These are phyloP conservation scores for Clarireedia paspali DNA, from an alignment of 2,329 filamentous ascomycete genomes.

Conservation along the genomic window DNA sequence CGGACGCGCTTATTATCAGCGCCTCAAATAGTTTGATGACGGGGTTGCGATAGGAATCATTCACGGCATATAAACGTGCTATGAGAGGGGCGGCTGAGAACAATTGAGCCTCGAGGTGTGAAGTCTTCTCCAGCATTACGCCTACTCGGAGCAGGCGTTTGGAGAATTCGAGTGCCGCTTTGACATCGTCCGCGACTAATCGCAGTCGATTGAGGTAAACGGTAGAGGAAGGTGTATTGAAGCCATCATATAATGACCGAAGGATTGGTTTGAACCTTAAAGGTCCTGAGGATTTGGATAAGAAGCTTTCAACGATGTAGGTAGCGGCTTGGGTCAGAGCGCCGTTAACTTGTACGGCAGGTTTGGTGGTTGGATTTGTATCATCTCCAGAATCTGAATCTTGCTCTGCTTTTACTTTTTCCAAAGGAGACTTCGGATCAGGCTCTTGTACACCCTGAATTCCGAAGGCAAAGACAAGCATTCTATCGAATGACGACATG, in stretches of 20 bases:
- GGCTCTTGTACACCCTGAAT: constrained; percentile 51
- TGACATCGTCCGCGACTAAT: constrained; percentile 55
- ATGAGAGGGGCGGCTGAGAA: constrained; percentile 75
- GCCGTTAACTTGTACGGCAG: constrained; percentile 16
- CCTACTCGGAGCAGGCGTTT: constrained; percentile 64
- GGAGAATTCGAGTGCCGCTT: constrained; percentile 56
- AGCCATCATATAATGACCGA: constrained; percentile 56
- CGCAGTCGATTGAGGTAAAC: constrained; percentile 48
- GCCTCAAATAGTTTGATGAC: constrained; percentile 65
- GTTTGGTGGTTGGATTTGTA: too few relatives aligned
- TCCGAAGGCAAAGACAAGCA: constrained; percentile 67
- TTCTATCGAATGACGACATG: constrained; percentile 60
- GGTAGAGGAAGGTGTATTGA: constrained; percentile 51
- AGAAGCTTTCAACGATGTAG: constrained; percentile 69
- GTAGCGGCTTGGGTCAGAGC: constrained; percentile 62
- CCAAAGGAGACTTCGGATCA: background rate
- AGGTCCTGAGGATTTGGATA: constrained; percentile 61
- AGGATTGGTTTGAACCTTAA: constrained; percentile 72
- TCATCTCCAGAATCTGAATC: background rate
- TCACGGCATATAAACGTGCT: constrained; percentile 65
- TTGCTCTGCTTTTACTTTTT: background rate
- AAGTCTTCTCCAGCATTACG: constrained; percentile 53
- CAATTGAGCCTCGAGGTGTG: constrained; percentile 65
- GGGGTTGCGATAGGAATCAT: constrained; percentile 56
- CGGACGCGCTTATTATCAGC: constrained; percentile 62